A percentile compares a stretch with the other conserved stretches of the same genome.
phyloP scores from a whole-genome alignment of 768 basidiomycete species.

The Dendrothele bispora region DNA sequence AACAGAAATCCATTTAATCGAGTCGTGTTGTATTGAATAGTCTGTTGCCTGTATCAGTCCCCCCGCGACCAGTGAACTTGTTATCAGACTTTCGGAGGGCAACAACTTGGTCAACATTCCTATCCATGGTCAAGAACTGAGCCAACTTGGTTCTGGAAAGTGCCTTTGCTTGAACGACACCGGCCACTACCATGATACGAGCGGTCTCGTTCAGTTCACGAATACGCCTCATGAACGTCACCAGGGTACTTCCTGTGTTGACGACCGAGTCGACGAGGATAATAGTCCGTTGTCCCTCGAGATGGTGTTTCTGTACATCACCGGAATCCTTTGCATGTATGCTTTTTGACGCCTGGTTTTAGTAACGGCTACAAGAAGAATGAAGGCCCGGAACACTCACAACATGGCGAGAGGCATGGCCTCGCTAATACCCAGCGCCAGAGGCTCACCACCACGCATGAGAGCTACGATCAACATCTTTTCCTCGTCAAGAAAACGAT shows the following conservation, averaged over 20 bases:
- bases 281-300: conserved; percentile 12
- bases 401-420: conserved; percentile 20
- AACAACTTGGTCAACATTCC: conserved; percentile 17
- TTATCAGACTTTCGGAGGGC: conserved; percentile 20
- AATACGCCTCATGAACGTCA: conserved; percentile 17
- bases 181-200: conserved; percentile 17
- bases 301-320: conserved; percentile 16
- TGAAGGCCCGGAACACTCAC: conserved; percentile 8
- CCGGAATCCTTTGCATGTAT: conserved; percentile 20
- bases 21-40: conserved; percentile 22
- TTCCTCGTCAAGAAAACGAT: conserved; percentile 18
- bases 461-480: conserved; percentile 21
- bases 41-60: conserved; percentile 21
- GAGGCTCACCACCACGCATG: conserved; percentile 25
- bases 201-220: conserved; percentile 11
- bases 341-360: conserved; percentile 5
- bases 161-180: conserved; percentile 18
- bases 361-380: conserved; percentile 5
- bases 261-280: conserved; percentile 24
- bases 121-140: conserved; percentile 13
- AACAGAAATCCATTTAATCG: conserved; percentile 8
- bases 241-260: conserved; percentile 23
- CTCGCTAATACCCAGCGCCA: conserved; percentile 19
- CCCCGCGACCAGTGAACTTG: conserved; percentile 20
- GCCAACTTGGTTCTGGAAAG: conserved; percentile 11